Evolutionary conservation across 1,284 basidiomycete genomes (phyloP), one percentile per base, ranked within the genome.

Genomic region (Phaffia rhodozyma): DNA sequence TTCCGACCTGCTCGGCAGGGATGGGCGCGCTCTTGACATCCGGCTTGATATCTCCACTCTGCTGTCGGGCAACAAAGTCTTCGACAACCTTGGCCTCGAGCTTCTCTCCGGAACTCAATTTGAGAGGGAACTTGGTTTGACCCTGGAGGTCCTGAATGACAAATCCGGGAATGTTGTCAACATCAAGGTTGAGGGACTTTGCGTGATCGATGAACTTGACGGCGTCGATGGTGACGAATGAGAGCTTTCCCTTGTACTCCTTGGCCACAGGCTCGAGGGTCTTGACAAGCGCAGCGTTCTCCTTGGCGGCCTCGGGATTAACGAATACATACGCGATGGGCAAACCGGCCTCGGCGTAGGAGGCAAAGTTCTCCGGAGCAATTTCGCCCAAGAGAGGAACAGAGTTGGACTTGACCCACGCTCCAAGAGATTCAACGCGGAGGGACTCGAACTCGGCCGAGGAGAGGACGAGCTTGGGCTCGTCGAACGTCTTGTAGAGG

Each of bases 161-260:
- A 73, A 98, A 96, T 48, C 85, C 82, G 32, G 96, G 96, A 91
- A 91, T 97, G 72, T 86, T 85, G 66, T 78, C 77, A 72, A 89
- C 86, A 55, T 74, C 73, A 67, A 98, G 81, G 81, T 96, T 97
- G 68, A 99, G 83, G 13, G 89, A 87, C 78, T 92, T 93, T 71
- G 87, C 96, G 79, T 99, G 96, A 72, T 97, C 91, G 72, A 83
- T 85, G 72, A 93, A 99, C 77, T 91, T 92, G 79, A 86, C 79
- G 27, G 89, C 92, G 75, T 99, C 96, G 71, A 99, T 98, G 86
- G 86, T 96, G 69, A 98, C 94, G 77, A 98, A 94, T 85, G 96
- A 97, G 74, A 97, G 72, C 78, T 89, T 86, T 72, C 85, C 83
- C 77, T 89, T 91, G 81, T 84, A 82, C 73, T 84, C 83, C 67